Conservation (phyloP, 805 yeast species). For the Metschnikowia santaceciliae region DNA sequence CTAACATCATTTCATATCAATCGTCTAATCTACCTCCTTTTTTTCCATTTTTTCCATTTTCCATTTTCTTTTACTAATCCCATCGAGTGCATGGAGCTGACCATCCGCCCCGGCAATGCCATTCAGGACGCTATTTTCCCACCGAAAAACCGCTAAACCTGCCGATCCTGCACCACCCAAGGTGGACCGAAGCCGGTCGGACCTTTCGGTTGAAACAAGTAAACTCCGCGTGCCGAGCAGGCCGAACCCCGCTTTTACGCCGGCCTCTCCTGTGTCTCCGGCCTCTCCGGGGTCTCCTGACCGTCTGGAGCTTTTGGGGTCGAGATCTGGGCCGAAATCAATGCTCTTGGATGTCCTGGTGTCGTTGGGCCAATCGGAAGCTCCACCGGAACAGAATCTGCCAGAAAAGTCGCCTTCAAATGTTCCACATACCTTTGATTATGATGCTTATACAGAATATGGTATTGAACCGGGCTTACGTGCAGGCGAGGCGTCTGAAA, state of each 20-base stretch:
- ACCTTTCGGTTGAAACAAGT: background rate
- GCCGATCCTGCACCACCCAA: background rate
- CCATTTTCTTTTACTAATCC: background rate
- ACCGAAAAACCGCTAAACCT: background rate
- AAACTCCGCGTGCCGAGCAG: background rate
- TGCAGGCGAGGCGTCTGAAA: no score
- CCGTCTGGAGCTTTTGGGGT: no score
- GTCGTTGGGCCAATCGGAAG: no score
- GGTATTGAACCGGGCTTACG: no score
- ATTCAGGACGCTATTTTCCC: slow-evolving; percentile 1
- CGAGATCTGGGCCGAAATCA: background rate
- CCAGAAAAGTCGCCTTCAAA: background rate
- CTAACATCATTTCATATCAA: no score
- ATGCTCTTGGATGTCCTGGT: background rate
- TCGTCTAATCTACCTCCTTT: no score
- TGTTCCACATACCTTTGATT: no score
- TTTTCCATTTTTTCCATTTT: no score
- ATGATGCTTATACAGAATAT: no score
- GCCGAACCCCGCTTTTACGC: background rate
- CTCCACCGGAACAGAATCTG: background rate
- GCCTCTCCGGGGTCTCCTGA: background rate
- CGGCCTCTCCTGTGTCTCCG: background rate
- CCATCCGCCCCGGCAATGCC: background rate
- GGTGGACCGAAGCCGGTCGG: background rate
- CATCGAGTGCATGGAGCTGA: background rate